A percentile compares a stretch with the other conserved stretches of the same genome.
phyloP scores from a whole-genome alignment of 495 filamentous ascomycete species.

The Aspergillus ostianus region DNA sequence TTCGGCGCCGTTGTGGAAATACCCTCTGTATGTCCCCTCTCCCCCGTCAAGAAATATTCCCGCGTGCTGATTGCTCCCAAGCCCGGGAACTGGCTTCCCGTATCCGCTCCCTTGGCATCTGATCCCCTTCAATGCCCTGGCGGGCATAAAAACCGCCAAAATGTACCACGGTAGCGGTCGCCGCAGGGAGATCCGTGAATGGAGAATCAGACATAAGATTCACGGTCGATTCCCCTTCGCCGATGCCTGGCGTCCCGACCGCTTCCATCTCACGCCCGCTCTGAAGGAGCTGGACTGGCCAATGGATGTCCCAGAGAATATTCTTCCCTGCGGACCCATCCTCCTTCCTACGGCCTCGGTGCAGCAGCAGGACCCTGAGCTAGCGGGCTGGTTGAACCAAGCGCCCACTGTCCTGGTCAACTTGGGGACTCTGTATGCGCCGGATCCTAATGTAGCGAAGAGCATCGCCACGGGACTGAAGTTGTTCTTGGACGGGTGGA shows the following conservation, averaged over 20 bases:
- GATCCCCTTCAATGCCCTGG: slow-evolving; percentile 39
- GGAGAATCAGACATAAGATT: slow-evolving; percentile 27
- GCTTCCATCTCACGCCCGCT: slow-evolving; percentile 36
- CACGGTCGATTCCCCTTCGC: slow-evolving; percentile 29
- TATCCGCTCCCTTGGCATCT: slow-evolving; percentile 45
- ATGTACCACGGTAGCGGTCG: slow-evolving; percentile 34
- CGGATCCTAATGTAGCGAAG: slow-evolving; percentile 32
- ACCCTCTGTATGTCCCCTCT: slow-evolving; percentile 36
- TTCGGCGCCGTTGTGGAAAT: slow-evolving; percentile 39
- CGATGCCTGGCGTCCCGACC: slow-evolving; percentile 33
- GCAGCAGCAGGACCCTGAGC: slow-evolving; percentile 36
- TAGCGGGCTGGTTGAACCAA: slow-evolving; percentile 44
- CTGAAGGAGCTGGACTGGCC: slow-evolving; percentile 47
- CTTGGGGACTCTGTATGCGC: slow-evolving; percentile 44
- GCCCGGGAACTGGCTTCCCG: slow-evolving; percentile 44
- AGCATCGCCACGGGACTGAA: slow-evolving; percentile 38
- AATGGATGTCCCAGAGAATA: slow-evolving; percentile 38
- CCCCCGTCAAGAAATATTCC: not conserved
- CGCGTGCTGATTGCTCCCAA: slow-evolving; percentile 9
- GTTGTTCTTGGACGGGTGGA: slow-evolving; percentile 20
- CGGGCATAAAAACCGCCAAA: slow-evolving; percentile 25
- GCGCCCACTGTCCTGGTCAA: slow-evolving; percentile 49
- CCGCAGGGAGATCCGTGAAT: slow-evolving; percentile 21
- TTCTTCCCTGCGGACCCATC: slow-evolving; percentile 49
- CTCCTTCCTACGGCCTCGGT: slow-evolving; percentile 33